Evolutionary conservation across 192 early-diverging fungal genomes (phyloP).

Genomic region (Coemansia sp.): DNA sequence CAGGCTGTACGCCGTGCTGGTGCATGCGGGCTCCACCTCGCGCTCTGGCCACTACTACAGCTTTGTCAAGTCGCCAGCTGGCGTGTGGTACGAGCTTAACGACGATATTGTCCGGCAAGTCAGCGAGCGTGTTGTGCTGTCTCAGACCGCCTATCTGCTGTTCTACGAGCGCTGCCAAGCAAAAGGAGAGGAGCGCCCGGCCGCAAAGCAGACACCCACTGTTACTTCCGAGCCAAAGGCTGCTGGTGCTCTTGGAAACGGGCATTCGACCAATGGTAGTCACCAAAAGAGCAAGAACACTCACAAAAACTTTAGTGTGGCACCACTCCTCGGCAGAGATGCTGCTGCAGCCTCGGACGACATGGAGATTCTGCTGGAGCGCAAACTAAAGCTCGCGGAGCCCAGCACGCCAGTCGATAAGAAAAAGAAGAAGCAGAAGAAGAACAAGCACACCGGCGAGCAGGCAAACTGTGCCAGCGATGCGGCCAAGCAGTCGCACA

Average conservation of each 20-base stretch:
- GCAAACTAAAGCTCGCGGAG: not conserved
- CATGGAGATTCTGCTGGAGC: constrained; percentile 27
- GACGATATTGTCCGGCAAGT: constrained; percentile 70
- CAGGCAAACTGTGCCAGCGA: not conserved
- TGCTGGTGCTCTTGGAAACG: not conserved
- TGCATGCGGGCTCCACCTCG: constrained; percentile 68
- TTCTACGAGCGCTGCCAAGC: constrained; percentile 62
- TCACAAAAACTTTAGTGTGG: too few relatives aligned
- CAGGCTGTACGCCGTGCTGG: constrained; percentile 70
- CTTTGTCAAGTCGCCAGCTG: constrained; percentile 72
- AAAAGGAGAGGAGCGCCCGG: not conserved
- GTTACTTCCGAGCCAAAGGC: not conserved
- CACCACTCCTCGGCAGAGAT: too few relatives aligned
- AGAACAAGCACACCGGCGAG: constrained; percentile 31
- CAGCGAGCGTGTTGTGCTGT: constrained; percentile 62
- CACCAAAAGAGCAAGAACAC: not conserved
- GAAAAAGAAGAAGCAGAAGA: constrained; percentile 36
- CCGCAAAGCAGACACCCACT: not conserved
- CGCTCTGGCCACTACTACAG: constrained; percentile 86
- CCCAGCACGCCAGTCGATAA: not conserved
- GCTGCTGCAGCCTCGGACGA: constrained; percentile 18
- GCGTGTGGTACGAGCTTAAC: constrained; percentile 78
- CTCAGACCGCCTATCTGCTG: constrained; percentile 78
- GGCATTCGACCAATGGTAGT: too few relatives aligned
- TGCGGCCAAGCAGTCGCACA: not conserved